phyloP scores from a whole-genome alignment of 2,329 filamentous ascomycete genomes.

The Phialophora chinensis region DNA sequence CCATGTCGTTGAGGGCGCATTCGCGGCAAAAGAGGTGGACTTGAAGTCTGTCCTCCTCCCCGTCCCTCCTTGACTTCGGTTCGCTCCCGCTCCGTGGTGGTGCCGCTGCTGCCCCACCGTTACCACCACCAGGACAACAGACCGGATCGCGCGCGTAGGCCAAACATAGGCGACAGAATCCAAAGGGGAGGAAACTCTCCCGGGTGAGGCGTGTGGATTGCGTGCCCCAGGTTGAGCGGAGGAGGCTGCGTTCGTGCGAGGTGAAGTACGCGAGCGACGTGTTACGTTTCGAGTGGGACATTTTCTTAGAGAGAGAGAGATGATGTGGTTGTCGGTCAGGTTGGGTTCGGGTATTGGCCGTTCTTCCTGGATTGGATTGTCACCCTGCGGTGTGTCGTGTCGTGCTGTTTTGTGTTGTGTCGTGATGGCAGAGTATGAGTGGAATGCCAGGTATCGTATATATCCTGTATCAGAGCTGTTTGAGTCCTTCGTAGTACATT shows the following conservation, averaged over 20 bases:
- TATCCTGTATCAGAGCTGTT: no score
- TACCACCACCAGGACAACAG: constrained; percentile 61
- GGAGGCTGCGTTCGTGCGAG: constrained; percentile 81
- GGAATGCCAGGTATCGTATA: no score
- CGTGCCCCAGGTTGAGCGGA: constrained; percentile 81
- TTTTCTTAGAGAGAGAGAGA: constrained; percentile 29
- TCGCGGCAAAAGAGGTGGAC: constrained; percentile 96
- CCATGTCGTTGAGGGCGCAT: constrained; percentile 88
- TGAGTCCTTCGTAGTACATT: no score
- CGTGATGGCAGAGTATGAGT: no score
- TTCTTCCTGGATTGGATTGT: no score
- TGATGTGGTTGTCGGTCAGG: no score
- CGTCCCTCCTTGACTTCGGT: background rate
- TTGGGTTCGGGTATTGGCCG: background rate
- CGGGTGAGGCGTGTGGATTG: constrained; percentile 83
- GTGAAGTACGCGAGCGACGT: constrained; percentile 94
- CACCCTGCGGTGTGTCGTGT: no score
- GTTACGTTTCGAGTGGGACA: constrained; percentile 74
- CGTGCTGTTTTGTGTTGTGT: no score
- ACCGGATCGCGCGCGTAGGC: constrained; percentile 81
- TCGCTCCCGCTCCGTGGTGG: background rate
- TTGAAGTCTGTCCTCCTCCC: constrained; percentile 60
- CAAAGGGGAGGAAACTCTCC: constrained; percentile 91
- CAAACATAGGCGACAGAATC: constrained; percentile 85
- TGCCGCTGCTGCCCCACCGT: no score